Conservation (phyloP, 2,329 filamentous ascomycete species). For the Annulohypoxylon truncatum region DNA sequence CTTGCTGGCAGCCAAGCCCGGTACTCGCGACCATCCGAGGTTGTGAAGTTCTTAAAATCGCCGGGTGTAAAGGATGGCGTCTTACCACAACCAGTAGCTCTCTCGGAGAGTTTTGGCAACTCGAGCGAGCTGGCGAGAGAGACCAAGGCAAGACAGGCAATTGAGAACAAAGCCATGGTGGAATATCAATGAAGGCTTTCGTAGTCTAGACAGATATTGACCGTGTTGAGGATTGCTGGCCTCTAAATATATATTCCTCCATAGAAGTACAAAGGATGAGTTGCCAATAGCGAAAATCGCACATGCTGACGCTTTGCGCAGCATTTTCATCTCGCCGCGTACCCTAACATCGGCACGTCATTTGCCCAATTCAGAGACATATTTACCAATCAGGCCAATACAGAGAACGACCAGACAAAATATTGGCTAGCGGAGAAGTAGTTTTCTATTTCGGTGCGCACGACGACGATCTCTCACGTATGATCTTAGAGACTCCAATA, state of each 20-base stretch:
- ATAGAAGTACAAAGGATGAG: background rate
- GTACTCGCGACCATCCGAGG: conserved; percentile 36
- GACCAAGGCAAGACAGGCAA: conserved; percentile 17
- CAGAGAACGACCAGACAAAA: background rate
- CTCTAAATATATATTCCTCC: background rate
- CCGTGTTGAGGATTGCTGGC: background rate
- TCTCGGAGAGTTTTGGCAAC: conserved; percentile 3
- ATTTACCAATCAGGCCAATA: background rate
- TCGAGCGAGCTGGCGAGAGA: conserved; percentile 22
- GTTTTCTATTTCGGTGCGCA: conserved; percentile 26
- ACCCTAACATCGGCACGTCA: background rate
- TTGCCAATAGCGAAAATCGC: background rate
- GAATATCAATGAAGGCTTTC: background rate
- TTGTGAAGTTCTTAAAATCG: conserved; percentile 33
- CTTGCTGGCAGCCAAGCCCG: conserved; percentile 40
- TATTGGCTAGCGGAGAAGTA: conserved; percentile 1
- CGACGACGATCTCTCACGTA: conserved; percentile 14
- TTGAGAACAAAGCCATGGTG: conserved; percentile 26
- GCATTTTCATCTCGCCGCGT: background rate
- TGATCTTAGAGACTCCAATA: conserved; percentile 1
- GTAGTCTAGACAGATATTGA: background rate
- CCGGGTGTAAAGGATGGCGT: conserved; percentile 20
- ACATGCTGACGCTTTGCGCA: conserved; percentile 12
- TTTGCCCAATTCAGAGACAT: background rate
- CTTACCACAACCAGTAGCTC: conserved; percentile 29